Evolutionary conservation across 2,329 filamentous ascomycete genomes (phyloP).

Genomic region (Xylariaceae sp.): DNA sequence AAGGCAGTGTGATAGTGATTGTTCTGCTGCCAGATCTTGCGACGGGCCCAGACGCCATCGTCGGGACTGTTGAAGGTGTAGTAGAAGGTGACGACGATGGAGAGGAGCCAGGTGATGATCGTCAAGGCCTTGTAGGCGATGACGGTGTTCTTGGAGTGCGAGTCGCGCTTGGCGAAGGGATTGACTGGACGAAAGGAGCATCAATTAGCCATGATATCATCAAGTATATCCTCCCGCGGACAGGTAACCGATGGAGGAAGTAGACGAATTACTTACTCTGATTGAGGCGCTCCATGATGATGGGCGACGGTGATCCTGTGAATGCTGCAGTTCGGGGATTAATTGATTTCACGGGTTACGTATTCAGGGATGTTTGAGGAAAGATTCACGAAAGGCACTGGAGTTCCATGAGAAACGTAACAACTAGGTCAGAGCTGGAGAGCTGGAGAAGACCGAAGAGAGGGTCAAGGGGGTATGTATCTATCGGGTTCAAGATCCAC

Average conservation of each 20-base stretch:
- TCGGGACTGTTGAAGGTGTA: conserved; percentile 62
- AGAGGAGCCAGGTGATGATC: conserved; percentile 66
- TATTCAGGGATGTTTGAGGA: not conserved
- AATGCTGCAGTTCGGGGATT: not conserved
- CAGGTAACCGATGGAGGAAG: not conserved
- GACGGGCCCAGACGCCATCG: conserved; percentile 54
- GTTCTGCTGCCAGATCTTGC: conserved; percentile 73
- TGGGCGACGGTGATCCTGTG: not conserved
- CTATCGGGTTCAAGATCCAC: not conserved
- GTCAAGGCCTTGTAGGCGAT: conserved; percentile 72
- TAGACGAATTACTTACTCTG: conserved; percentile 23
- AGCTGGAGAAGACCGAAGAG: not conserved
- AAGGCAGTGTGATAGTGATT: conserved; percentile 64
- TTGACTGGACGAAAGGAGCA: conserved; percentile 50
- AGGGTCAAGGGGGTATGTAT: not conserved
- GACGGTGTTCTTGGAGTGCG: conserved; percentile 56
- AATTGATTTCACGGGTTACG: not conserved
- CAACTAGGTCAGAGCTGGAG: too few relatives aligned
- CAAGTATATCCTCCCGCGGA: not conserved
- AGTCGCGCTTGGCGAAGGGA: conserved; percentile 67
- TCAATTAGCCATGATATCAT: conserved; percentile 11
- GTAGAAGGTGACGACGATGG: conserved; percentile 67
- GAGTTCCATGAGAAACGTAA: not conserved
- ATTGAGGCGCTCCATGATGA: conserved; percentile 31
- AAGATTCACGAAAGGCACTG: not conserved